These are phyloP conservation scores for Trichothecium sympodiale DNA, from an alignment of 2,329 filamentous ascomycete species.

Conservation along the genomic window DNA sequence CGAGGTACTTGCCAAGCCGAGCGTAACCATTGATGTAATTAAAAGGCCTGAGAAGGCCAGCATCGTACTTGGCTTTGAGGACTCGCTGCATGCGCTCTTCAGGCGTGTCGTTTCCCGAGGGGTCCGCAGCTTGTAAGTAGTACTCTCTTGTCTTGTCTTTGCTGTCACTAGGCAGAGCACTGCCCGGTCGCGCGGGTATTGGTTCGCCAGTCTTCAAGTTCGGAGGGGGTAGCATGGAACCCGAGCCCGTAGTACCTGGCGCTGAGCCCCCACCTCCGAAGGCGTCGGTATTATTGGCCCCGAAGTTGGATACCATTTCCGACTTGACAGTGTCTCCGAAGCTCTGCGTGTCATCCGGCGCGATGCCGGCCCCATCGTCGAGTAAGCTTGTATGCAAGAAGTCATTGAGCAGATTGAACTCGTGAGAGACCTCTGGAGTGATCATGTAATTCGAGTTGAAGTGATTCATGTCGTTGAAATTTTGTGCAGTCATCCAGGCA, in stretches of 20 bases:
- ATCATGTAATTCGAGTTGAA: conserved; percentile 95
- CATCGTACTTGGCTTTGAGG: conserved; percentile 90
- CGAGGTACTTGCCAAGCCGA: conserved; percentile 81
- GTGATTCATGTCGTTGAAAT: conserved; percentile 84
- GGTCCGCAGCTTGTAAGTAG: conserved; percentile 93
- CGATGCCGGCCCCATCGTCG: conserved; percentile 61
- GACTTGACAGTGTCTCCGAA: conserved; percentile 29
- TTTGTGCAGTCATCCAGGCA: conserved; percentile 71
- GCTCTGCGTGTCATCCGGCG: conserved; percentile 49
- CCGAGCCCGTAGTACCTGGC: conserved; percentile 12
- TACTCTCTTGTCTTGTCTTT: conserved; percentile 77
- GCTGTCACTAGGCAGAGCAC: conserved; percentile 49
- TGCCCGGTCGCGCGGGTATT: conserved; percentile 46
- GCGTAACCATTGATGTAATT: conserved; percentile 98
- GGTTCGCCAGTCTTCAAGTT: conserved; percentile 35
- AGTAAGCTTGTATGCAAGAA: conserved; percentile 87
- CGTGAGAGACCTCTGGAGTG: conserved; percentile 80
- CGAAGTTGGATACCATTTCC: conserved; percentile 38
- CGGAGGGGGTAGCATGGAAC: conserved; percentile 38
- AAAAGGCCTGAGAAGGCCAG: conserved; percentile 88
- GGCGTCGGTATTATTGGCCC: conserved; percentile 23
- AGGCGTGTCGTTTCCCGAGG: conserved; percentile 71
- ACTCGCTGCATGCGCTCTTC: conserved; percentile 94
- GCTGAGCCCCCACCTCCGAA: conserved; percentile 12
- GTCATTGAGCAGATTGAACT: conserved; percentile 94